Conservation (phyloP, 306 rosid genomes). For the Erythrophleum fordii region DNA sequence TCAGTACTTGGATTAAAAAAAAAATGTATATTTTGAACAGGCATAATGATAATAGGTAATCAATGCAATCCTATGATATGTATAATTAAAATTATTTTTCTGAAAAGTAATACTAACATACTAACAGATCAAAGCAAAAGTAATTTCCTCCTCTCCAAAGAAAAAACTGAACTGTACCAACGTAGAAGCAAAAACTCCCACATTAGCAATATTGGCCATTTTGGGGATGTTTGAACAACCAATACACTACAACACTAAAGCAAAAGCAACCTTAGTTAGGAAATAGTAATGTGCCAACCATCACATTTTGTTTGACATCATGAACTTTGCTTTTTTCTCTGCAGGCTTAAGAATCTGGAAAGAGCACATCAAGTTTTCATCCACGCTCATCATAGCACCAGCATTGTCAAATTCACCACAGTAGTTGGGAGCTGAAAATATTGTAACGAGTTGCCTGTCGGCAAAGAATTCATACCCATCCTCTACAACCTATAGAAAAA, state of each 20-base stretch:
- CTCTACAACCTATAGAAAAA: conserved; percentile 21
- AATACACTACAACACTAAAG: not conserved
- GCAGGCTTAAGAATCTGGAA: conserved; percentile 28
- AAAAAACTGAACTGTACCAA: not conserved
- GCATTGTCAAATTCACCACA: conserved; percentile 30
- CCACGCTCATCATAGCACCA: conserved; percentile 30
- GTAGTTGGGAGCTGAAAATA: conserved; percentile 30
- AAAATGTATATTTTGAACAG: not conserved
- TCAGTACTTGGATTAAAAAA: not conserved
- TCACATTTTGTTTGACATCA: conserved; percentile 24
- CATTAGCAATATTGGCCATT: not conserved
- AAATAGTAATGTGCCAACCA: conserved; percentile 11
- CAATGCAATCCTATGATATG: not conserved
- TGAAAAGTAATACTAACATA: not conserved
- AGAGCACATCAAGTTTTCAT: conserved; percentile 26
- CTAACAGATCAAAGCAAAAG: not conserved
- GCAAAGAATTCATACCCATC: conserved; percentile 28
- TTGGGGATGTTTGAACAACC: not conserved
- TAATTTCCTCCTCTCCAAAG: not conserved
- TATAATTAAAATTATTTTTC: not conserved
- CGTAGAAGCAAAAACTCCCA: not conserved
- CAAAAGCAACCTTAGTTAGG: not conserved
- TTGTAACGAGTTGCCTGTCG: conserved; percentile 24
- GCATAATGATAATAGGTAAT: not conserved
- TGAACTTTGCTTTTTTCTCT: conserved; percentile 16